Base-by-base conservation (phyloP, 306 rosid species). In the Phaseolus lunatus region DNA sequence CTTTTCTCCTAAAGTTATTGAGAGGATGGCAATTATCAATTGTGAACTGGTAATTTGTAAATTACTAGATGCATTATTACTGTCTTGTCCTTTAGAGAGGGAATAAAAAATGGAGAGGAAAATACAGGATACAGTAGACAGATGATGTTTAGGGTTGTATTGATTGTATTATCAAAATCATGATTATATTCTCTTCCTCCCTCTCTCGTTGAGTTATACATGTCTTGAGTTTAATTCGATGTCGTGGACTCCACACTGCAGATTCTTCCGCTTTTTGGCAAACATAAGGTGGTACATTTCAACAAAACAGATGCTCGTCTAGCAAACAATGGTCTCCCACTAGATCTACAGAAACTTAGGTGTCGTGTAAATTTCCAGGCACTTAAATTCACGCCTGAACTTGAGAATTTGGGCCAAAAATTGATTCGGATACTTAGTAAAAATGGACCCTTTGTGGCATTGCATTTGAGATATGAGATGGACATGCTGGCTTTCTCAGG, bases 401-500 rank as follows among this genome's bases (percentile, higher is more conserved):
- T 95, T 82, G 99, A 92, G 88, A 84, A 87, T 72, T 84, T 95
- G 84, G 97, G 99, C 64, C 76, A 76, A 84, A 95, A 87, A 72
- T 80, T 95, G 86, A 80, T 92, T 62, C 85, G 29, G 63, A 83
- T 92, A 3, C 97, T 95, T 76, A 88, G 54, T 81, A 89, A 89
- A 66, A 91, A 75, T 76, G 99, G 99, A 77, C 89, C 97, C 67
- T 87, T 89, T 75, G 88, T 95, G 84, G 96, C 95, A 31, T 78
- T 95, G 91, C 99, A 95, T 85, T 78, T 95, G 69, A 87, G 97
- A 85, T 95, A 95, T 31, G 98, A 95, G 84, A 95, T 95, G 97
- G 97, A 95, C 80, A 95, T 95, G 99, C 82, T 95, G 84, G 97
- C 99, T 53, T 95, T 95, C 92, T 95, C 99, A 19, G 99, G 99